These are phyloP conservation scores for Climacium dendroides DNA, from an alignment of 225 moss, liverwort and hornwort genomes.

Conservation along the genomic window DNA sequence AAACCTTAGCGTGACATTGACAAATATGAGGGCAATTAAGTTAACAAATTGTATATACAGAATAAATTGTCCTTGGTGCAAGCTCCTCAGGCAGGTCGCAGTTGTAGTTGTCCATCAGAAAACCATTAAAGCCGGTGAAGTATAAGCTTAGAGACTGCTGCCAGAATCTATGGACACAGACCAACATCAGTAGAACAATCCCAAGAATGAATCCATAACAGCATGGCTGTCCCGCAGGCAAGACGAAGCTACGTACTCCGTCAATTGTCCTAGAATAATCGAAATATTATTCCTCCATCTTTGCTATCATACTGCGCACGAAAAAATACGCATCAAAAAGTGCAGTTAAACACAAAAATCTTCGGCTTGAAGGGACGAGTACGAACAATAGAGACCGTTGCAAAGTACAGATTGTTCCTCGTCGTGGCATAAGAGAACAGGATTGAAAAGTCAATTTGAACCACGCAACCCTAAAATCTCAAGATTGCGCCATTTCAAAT, in stretches of 20 bases:
- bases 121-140: neutral
- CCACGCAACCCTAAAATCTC: neutral
- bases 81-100: neutral
- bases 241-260: slow-evolving; percentile 31
- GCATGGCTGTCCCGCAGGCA: slow-evolving; percentile 39
- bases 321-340: neutral
- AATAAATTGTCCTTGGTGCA: neutral
- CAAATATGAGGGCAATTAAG: neutral
- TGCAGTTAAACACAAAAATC: neutral
- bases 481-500: neutral
- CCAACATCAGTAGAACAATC: neutral
- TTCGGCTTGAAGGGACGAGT: neutral
- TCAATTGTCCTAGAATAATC: slow-evolving; percentile 25
- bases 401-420: neutral
- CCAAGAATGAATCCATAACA: slow-evolving; percentile 2
- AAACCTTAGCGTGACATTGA: neutral
- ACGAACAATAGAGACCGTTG: neutral
- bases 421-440: neutral
- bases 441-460: neutral
- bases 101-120: neutral
- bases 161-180: neutral
- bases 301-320: slow-evolving; percentile 45
- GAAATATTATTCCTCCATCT: slow-evolving; percentile 44
- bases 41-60: neutral
- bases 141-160: neutral